Evolutionary conservation across 495 filamentous ascomycete species (phyloP), one percentile per base, ranked within the genome.

Genomic region (Neurospora sp.): DNA sequence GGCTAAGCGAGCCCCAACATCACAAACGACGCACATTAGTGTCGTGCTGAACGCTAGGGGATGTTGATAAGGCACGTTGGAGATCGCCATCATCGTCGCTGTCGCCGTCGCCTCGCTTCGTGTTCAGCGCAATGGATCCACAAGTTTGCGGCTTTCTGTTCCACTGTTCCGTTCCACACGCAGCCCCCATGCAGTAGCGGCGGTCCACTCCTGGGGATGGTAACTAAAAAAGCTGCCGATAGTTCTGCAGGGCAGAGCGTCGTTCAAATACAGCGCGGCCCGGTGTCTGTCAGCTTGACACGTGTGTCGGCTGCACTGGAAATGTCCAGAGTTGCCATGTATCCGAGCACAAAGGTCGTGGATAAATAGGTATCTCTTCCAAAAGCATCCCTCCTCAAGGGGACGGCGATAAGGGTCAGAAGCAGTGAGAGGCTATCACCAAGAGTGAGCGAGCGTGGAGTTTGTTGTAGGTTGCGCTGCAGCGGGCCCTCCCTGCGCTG

Each of bases 251-350:
- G 53, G 53, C 27, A 65, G 7, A 35, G 53, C 53, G 27, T 65
- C 53, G 53, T 65, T 65, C 53, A 65, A 65, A 27, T 65, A 73
- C 42, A 35, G 70, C 69, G 61, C 69, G 69, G 70, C n/a, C 14
- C 70, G 61, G 73, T 44, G 75, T 71, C 69, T 79, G 75, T 74
- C 73, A 72, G 77, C 70, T 70, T 77, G 78, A 80, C 78, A 80
- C 78, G 78, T 80, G 77, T 80, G 53, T 65, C 1, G 22, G 53
- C 27, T 61, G 27, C 53, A 31, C 53, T 61, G 31, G 53, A 61
- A 6, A 61, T 53, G 45, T 53, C 45, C 2, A 65, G 53, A 73
- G 40, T 16, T 39, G 42, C 70, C 42, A 65, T 65, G 27, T 35
- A 16, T 65, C 53, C 53, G 53, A 65, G 53, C 22, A 65, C 53